Conservation (phyloP, 2,329 filamentous ascomycete species). For the Lachnellula occidentalis region DNA sequence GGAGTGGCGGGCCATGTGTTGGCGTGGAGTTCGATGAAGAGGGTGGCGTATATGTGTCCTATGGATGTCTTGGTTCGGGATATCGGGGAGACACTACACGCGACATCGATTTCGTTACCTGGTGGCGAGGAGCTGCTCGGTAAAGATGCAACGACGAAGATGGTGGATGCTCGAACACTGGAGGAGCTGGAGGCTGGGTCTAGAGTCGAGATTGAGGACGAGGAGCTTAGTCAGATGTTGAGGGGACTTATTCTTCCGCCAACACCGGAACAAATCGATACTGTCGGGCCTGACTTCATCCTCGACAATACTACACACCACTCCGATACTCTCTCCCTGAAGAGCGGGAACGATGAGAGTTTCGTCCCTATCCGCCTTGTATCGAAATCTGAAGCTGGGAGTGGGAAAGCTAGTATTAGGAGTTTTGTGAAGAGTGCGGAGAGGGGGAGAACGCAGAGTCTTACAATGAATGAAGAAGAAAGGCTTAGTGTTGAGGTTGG, state of each 20-base stretch:
- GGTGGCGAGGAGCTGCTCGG: constrained; percentile 40
- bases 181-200: not conserved
- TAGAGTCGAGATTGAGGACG: constrained; percentile 1
- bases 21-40: constrained; percentile 76
- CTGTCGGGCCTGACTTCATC: constrained; percentile 1
- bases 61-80: constrained; percentile 89
- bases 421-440: not conserved
- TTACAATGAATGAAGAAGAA: not conserved
- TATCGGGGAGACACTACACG: constrained; percentile 72
- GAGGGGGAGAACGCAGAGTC: not conserved
- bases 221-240: constrained; percentile 12
- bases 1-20: constrained; percentile 85
- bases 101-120: constrained; percentile 64
- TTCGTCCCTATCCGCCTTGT: constrained; percentile 1
- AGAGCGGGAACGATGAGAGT: not conserved
- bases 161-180: not conserved
- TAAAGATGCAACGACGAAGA: not conserved
- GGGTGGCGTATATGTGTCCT: constrained; percentile 85
- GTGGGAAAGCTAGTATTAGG: not conserved
- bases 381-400: not conserved
- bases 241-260: constrained; percentile 15
- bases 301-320: not conserved
- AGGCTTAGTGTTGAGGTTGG: not conserved
- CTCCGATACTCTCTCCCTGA: not conserved
- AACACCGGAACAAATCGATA: constrained; percentile 16